Conservation (phyloP, 176 grass and related monocot genomes). For the Neostapfia colusana region DNA sequence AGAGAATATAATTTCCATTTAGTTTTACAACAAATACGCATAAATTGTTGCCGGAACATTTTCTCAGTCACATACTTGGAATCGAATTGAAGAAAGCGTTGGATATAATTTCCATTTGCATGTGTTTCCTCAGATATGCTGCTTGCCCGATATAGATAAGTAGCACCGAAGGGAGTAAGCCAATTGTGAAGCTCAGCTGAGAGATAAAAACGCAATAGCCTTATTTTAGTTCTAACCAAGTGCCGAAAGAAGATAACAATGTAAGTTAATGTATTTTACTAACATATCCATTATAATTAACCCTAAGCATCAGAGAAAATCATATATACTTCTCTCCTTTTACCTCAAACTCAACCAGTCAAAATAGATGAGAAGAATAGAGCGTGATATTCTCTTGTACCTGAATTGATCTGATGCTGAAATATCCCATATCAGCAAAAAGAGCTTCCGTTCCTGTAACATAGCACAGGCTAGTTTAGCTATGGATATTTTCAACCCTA, state of each 20-base stretch:
- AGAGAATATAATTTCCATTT: too few relatives aligned
- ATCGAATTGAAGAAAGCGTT: constrained; percentile 48
- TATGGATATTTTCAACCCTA: too few relatives aligned
- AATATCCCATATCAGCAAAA: constrained; percentile 53
- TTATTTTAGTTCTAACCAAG: background rate
- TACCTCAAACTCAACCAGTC: too few relatives aligned
- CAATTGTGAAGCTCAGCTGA: constrained; percentile 36
- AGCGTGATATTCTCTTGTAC: constrained; percentile 16
- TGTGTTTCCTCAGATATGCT: constrained; percentile 38
- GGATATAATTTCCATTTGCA: constrained; percentile 15
- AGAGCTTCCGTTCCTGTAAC: constrained; percentile 53
- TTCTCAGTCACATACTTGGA: too few relatives aligned
- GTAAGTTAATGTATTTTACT: too few relatives aligned
- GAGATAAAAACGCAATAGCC: background rate
- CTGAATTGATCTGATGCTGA: constrained; percentile 54
- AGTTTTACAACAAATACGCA: background rate
- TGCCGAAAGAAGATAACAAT: too few relatives aligned
- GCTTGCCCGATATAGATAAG: constrained; percentile 58
- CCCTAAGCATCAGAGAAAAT: too few relatives aligned
- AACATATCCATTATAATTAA: too few relatives aligned
- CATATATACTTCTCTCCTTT: background rate
- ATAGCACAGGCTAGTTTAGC: too few relatives aligned
- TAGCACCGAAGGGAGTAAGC: constrained; percentile 36
- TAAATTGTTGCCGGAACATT: too few relatives aligned
- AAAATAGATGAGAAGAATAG: too few relatives aligned